Base-by-base conservation (phyloP, 2,329 filamentous ascomycete genomes). In the Furcasterigmium furcatum region DNA sequence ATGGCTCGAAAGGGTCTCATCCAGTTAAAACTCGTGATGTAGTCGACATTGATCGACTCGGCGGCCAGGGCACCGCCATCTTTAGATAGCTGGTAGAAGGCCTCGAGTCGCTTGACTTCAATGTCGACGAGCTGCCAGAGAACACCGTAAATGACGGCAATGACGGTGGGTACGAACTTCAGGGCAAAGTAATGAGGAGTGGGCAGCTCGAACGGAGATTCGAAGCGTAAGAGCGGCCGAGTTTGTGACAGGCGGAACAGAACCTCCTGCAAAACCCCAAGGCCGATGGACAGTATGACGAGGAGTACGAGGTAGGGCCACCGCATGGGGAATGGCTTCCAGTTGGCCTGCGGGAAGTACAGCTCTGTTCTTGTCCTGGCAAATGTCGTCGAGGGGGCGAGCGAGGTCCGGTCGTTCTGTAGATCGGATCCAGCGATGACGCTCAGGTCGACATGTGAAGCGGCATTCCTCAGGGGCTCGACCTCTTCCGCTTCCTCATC, bases 21-120 rank as follows among this genome's bases (percentile, higher is more conserved):
- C 55, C 87, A 80, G 55, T 76, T 82, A 65, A 85, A 79, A 53
- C 80, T 76, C 5, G 85, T 88, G 38, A 87, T 74, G 48, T 90
- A 90, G 60, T 88, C 84, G 49, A 87, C 84, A 51, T 88, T 89
- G 56, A 90, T 77, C 0, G 82, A 87, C 57, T 82, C 77, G 32
- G 76, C 77, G 0, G 82, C 83, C 18, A 82, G 63, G 1, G 83
- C 80, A 13, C 83, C 83, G 4, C 72, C 73, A 4, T 73, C 67
- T 50, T 73, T 79, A 4, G 81, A 84, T 41, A 87, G 68, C 58
- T 86, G 82, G 52, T 84, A 83, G 54, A 79, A 86, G 0, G 82
- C 77, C 58, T 87, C 83, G 22, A 85, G 63, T n/a, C 83, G 74
- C 56, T 78, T 80, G 3, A 86, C 80, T 53, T 85, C 82, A 48